Base-by-base conservation (phyloP, 2,329 filamentous ascomycete species). In the Volutella citrinella region DNA sequence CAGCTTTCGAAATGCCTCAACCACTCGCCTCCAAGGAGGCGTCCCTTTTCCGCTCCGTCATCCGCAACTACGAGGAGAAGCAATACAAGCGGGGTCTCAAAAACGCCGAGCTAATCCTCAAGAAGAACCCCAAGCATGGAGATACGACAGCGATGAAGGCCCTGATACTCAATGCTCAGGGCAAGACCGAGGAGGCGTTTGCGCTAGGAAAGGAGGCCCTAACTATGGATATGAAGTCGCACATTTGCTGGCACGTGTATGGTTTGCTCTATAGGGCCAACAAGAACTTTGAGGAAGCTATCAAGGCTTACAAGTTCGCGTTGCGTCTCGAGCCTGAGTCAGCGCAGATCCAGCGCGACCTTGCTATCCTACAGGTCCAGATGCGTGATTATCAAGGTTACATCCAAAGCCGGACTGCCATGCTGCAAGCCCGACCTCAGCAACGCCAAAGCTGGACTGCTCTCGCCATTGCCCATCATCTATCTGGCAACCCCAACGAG, bases 81-180 rank as follows among this genome's bases (percentile, higher is more conserved):
- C 91, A 97, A 59, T 96, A 97, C 72, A 98, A 97, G 70, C 70
- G 74, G 43, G 91, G 91, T 61, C 74, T 98, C 59, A 98, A 97
- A 70, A 83, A 86, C 28, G 91, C 93, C 51, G 93, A 98, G 61
- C 87, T 96, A 66, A 95, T 98, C 60, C 80, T 98, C 49, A 87
- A 86, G 63, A 97, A 96, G 66, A 82, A 86, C 58, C 87, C 91
- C 25, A 93, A 88, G 55, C 93, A 98, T 83, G 94, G 90, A 58
- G 94, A 98, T 63, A 98, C 93, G 16, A 84, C 94, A 68, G 94
- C 93, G 34, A 98, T 98, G 93, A 98, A 98, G 70, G 91, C 93
- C 36, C 74, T 98, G 49, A 96, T 97, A 50, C 79, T 97, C 64
- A 97, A 95, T 63, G 84, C 86, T 27, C 84, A 91, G 65, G 88